Base-by-base conservation (phyloP, 208 protist genomes). In the Naegleria fowleri region DNA sequence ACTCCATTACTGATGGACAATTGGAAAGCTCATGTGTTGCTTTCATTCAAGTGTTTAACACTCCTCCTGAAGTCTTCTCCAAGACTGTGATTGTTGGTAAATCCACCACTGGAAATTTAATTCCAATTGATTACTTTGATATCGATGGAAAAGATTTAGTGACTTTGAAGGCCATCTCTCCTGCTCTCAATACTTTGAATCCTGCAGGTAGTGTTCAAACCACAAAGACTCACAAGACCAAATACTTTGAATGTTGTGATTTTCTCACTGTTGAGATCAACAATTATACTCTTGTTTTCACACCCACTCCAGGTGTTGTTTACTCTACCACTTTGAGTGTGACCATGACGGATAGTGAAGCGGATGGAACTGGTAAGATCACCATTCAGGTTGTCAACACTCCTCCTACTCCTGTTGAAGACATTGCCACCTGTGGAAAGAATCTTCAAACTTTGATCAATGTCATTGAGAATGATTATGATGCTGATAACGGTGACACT, bases 381-480 rank as follows among this genome's bases (percentile, higher is more conserved):
- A 79, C 16, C 6, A 79, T 79, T 36, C 29, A 36, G 5, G 86
- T 89, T n/a, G 19, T 22, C 5, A 67, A 89, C 22, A 67, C 41
- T 33, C n/a, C 86, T 55, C 86, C 86, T 19, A 48, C 59, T 55
- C 48, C 86, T 48, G 83, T 86, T 0, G n/a, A 40, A 48, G 83
- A 86, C 41, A 43, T 5, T 33, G 15, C 40, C 15, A 5, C 7
- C 0, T 86, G 33, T 22, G 6, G 41, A 19, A 51, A 48, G 83
- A 86, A 86, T 86, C 15, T 13, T 29, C 33, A 39, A 38, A 39
- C 15, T 5, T 38, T 48, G 22, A 40, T 86, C 6, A 22, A 39
- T 86, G 48, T 89, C 29, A n/a, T 89, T 39, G 86, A 15, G 7
- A 89, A 89, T 67, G 86, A 89, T 40, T 58, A 40, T 67, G 86